Conservation (phyloP, 202 grass and related monocot genomes). For the Brachypodium distachyon region DNA sequence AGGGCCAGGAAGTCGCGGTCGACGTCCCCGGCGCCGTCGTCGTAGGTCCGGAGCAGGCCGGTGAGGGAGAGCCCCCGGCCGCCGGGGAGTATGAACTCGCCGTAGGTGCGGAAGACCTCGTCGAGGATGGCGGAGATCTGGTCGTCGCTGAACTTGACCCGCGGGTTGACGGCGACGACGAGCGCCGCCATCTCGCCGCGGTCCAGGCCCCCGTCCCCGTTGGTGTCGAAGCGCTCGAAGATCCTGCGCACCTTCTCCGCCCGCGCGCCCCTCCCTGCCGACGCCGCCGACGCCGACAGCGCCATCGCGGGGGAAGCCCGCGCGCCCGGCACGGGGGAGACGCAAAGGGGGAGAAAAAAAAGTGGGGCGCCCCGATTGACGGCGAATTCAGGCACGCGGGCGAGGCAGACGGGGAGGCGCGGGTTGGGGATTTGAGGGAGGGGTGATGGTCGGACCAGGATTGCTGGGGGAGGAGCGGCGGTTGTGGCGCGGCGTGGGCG, state of each 20-base stretch:
- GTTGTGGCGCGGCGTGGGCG: neutral
- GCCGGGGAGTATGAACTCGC: slow-evolving; percentile 61
- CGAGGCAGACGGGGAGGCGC: neutral
- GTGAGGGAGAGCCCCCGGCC: slow-evolving; percentile 56
- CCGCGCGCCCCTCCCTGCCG: slow-evolving; percentile 45
- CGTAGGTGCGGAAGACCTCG: slow-evolving; percentile 96
- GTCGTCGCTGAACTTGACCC: slow-evolving; percentile 91
- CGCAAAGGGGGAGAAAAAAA: neutral
- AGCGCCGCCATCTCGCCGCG: slow-evolving; percentile 84
- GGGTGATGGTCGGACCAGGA: slow-evolving; percentile 19
- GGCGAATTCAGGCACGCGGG: slow-evolving; percentile 26
- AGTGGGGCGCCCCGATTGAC: neutral
- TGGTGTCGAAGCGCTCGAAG: slow-evolving; percentile 87
- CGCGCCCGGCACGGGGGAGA: slow-evolving; percentile 12
- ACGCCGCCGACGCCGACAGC: slow-evolving; percentile 32
- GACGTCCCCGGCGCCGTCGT: slow-evolving; percentile 89
- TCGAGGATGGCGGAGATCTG: slow-evolving; percentile 96
- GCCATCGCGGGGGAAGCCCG: slow-evolving; percentile 28
- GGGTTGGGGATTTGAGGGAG: slow-evolving; percentile 33
- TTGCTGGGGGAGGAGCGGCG: slow-evolving; percentile 2
- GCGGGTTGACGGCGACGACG: slow-evolving; percentile 75
- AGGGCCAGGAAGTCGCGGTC: slow-evolving; percentile 96
- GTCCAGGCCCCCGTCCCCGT: slow-evolving; percentile 83
- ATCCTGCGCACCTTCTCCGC: slow-evolving; percentile 81
- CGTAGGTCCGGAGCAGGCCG: slow-evolving; percentile 83